Base-by-base conservation (phyloP, 768 basidiomycete species). In the Auricularia sp. region DNA sequence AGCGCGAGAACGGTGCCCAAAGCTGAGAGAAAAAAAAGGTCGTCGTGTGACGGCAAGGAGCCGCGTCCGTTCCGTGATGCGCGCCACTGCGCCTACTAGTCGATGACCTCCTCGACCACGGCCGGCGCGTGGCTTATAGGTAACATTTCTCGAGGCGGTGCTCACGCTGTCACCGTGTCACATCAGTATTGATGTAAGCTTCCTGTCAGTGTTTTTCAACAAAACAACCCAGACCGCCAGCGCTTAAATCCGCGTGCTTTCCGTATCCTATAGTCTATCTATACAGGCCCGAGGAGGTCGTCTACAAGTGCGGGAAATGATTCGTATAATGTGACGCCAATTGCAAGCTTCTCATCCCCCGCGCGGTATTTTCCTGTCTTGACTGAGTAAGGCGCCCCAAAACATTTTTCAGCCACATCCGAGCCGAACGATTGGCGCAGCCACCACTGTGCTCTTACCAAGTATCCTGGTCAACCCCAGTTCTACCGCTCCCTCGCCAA, bases 291-390 rank as follows among this genome's bases (percentile, higher is more conserved):
- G 51, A 78, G 68, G 23, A 87, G 68, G 35, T 69, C 75, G n/a
- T 86, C 80, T 1, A 86, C 78, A 64, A 86, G 83, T 3, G 74
- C 73, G 3, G 83, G 76, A 67, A 88, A 87, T 3, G 77, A 80
- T 35, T 81, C 81, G 62, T 70, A 80, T 3, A 85, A 73, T 67
- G 87, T 82, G 5, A 70, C 66, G 2, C 73, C 66, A 0, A 76
- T 79, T 16, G 67, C 62, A 63, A 73, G 75, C 4, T 54, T 62
- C 71, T 88, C 88, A 67, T 86, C 84, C 2, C 84, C 86, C 3
- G 74, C 21, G 2, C 87, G 78, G 70, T 87, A 89, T 69, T 89
- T 90, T 11, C 88, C 88, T 4, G 87, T 87, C 69, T 78, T 79
- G 29, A 88, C 87, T 85, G 64, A 68, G 35, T 58, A 53, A 34